Percentiles rank a stretch among this genome's conserved stretches.
Evolutionary conservation across 1,284 basidiomycete species (phyloP).

Genomic region (Wallemia hederae): DNA sequence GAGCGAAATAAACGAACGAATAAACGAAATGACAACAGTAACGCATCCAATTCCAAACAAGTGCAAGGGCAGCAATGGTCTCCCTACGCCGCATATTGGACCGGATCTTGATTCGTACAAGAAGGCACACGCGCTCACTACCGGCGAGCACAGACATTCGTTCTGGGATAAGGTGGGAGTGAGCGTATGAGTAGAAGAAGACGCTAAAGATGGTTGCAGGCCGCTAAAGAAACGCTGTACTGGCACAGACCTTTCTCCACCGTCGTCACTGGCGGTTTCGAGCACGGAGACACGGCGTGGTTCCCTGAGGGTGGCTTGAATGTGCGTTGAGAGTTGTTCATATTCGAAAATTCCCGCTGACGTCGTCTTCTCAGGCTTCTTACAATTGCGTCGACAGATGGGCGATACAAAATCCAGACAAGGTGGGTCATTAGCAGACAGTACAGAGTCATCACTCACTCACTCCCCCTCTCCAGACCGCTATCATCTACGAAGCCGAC

Average conservation of each 20-base stretch:
- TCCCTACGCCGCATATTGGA: conserved; percentile 38
- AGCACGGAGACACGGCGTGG: conserved; percentile 72
- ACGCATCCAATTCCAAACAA: conserved; percentile 37
- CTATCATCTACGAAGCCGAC: conserved; percentile 96
- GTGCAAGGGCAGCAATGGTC: conserved; percentile 23
- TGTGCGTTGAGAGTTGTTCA: conserved; percentile 4
- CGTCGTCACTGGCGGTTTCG: conserved; percentile 56
- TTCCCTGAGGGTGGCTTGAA: conserved; percentile 72
- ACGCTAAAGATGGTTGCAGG: conserved; percentile 19
- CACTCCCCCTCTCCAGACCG: conserved; percentile 25
- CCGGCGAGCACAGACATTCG: conserved; percentile 40
- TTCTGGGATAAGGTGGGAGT: conserved; percentile 53
- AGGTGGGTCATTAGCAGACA: conserved; percentile 22
- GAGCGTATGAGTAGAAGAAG: too few species aligned
- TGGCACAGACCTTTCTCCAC: conserved; percentile 83
- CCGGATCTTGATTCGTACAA: conserved; percentile 44
- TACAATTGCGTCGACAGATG: conserved; percentile 97
- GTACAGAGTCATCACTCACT: neutral
- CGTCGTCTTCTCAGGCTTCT: conserved; percentile 23
- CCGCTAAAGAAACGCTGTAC: conserved; percentile 46
- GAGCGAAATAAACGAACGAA: too few species aligned
- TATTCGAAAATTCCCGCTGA: neutral
- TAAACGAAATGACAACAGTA: conserved; percentile 8
- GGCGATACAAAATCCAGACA: conserved; percentile 71
- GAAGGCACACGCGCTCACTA: conserved; percentile 32